Evolutionary conservation across 1,284 basidiomycete species (phyloP), one percentile per base, ranked within the genome.

Genomic region (Leucoagaricus sp.): DNA sequence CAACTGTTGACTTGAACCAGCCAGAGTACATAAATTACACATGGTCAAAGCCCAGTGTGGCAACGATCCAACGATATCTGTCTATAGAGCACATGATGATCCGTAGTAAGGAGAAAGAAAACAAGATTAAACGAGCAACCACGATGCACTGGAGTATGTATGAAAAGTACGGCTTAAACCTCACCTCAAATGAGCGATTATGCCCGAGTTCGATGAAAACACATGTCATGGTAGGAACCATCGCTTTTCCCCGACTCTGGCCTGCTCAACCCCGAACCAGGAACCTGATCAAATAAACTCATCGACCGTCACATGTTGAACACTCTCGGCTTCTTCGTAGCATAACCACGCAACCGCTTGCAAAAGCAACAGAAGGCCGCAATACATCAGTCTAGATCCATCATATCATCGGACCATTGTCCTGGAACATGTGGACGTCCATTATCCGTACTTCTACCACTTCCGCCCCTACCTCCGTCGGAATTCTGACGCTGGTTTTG

Each of bases 401-500:
- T 42, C 45, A 49, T 67, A 50, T 74, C 74, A 25, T 75, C 74
- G 29, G 63, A 61, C 75, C 75, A 76, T 46, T 69, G 61, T 29
- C 75, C 75, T 15, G 75, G 75, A 15, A 57, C 15, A 26, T 51
- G 49, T 71, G 53, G 54, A 69, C 58, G 28, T 41, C 48, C 40
- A 56, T 60, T 31, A 7, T 45, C 17, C 25, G 44, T 6, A 3
- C 26, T n/a, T 7, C 40, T 21, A 6, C 10, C 40, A 23, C 40
- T 12, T 23, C 40, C 40, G 19, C 40, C 13, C 5, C 40, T 5
- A 21, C 40, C 19, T 12, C 40, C 40, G 23, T 23, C 40, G 62
- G 55, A 26, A 48, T 7, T 21, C 28, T 36, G 60, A 57, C 69
- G 65, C 41, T 67, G 67, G 51, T 64, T 68, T 6, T 68, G 69